Conservation (phyloP, 768 basidiomycete genomes). For the Kwoniella dendrophila region DNA sequence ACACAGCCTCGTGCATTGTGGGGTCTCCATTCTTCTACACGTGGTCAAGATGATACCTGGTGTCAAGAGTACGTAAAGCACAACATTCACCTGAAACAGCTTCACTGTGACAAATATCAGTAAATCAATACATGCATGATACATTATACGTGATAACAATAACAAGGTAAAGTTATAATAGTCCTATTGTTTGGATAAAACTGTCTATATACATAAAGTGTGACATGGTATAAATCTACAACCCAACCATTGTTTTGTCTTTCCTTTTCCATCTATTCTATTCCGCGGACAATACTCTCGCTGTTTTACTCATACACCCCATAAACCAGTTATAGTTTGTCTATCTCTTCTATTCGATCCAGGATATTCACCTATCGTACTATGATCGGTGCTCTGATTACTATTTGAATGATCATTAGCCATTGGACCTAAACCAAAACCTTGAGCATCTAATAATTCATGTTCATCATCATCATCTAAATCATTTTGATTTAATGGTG, state of each 20-base stretch:
- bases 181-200: neutral
- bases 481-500: slow-evolving; percentile 28
- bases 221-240: slow-evolving; percentile 1
- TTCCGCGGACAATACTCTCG: no score
- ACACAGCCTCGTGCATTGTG: neutral
- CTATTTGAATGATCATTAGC: slow-evolving; percentile 14
- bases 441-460: slow-evolving; percentile 50
- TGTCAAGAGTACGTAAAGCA: no score
- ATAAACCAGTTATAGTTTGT: slow-evolving; percentile 23
- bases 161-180: no score
- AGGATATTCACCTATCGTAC: slow-evolving; percentile 8
- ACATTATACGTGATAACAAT: neutral
- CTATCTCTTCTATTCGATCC: slow-evolving; percentile 13
- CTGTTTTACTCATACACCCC: slow-evolving; percentile 17
- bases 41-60: neutral
- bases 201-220: neutral
- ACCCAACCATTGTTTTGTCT: no score
- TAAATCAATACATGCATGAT: neutral
- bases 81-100: no score
- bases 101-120: neutral
- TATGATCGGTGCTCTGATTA: neutral
- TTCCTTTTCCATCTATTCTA: no score
- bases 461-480: slow-evolving; percentile 30
- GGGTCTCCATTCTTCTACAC: neutral
- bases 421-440: slow-evolving; percentile 46